A percentile compares a stretch with the other conserved stretches of the same genome.
These are phyloP conservation scores for Pythium angustatum DNA, from an alignment of 352 stramenopile species.

Conservation along the genomic window DNA sequence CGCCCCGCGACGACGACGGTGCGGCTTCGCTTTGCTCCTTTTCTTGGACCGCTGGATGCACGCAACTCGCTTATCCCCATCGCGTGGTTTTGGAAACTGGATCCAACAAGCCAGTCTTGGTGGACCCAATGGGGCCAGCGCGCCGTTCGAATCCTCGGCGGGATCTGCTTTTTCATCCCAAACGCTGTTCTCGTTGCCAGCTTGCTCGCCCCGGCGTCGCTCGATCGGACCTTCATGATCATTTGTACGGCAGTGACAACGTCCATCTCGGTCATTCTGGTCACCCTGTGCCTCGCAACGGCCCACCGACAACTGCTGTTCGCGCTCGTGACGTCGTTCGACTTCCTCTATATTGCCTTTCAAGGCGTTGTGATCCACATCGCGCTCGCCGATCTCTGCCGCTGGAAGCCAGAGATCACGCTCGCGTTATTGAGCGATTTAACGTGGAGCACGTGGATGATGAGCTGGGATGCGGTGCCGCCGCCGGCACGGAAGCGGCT, in stretches of 20 bases:
- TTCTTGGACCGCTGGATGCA: background rate
- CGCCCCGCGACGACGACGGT: no score
- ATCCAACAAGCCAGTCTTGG: background rate
- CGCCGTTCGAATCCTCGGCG: background rate
- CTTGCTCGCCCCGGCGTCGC: background rate
- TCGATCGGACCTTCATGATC: background rate
- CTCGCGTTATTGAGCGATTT: background rate
- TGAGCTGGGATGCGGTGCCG: conserved; percentile 15
- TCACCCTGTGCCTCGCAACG: background rate
- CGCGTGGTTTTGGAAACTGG: background rate
- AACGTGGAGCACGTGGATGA: conserved; percentile 10
- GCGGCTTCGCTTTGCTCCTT: background rate
- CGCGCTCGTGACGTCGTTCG: conserved; percentile 4
- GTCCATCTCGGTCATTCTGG: background rate
- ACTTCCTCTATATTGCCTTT: conserved; percentile 3
- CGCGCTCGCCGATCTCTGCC: background rate
- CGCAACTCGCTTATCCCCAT: background rate
- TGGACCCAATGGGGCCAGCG: background rate
- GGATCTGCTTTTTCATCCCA: background rate
- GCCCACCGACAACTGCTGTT: background rate
- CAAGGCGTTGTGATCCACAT: conserved; percentile 1
- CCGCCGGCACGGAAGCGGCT: conserved; percentile 5
- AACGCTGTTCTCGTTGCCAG: background rate
- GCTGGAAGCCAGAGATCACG: background rate
- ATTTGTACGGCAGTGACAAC: background rate